Percentiles rank a stretch among this genome's conserved stretches.
These are phyloP conservation scores for Nicotiana attenuata DNA, from an alignment of 257 asterid species.

Conservation along the genomic window DNA sequence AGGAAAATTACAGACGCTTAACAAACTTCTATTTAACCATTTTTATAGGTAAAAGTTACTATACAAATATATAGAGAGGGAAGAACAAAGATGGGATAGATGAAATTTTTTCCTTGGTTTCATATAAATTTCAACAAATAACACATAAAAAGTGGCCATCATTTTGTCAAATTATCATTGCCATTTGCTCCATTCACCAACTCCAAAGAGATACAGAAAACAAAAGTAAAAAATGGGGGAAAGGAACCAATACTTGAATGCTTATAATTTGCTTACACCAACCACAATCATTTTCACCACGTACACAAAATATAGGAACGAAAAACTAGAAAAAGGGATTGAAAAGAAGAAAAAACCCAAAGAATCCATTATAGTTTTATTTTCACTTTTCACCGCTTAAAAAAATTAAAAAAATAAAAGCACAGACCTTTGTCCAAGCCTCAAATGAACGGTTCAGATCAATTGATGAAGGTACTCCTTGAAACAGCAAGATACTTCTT, in stretches of 20 bases:
- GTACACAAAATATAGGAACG: not conserved
- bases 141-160: not conserved
- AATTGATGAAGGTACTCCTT: not conserved
- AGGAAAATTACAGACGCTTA: not conserved
- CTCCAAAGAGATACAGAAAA: not conserved
- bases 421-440: not conserved
- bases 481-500: not conserved
- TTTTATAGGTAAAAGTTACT: no score
- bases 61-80: not conserved
- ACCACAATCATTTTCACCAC: constrained; percentile 6
- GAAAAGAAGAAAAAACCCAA: not conserved
- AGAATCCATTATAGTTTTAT: not conserved
- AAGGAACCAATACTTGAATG: not conserved
- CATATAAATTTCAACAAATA: not conserved
- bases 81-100: not conserved
- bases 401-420: not conserved
- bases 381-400: not conserved
- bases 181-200: not conserved
- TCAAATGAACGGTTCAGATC: not conserved
- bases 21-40: not conserved
- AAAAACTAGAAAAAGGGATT: not conserved
- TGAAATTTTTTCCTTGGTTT: not conserved
- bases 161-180: not conserved
- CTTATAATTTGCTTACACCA: constrained; percentile 3
- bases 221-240: not conserved